phyloP scores from a whole-genome alignment of 2,329 filamentous ascomycete genomes.

The Thielaviopsis musarum region DNA sequence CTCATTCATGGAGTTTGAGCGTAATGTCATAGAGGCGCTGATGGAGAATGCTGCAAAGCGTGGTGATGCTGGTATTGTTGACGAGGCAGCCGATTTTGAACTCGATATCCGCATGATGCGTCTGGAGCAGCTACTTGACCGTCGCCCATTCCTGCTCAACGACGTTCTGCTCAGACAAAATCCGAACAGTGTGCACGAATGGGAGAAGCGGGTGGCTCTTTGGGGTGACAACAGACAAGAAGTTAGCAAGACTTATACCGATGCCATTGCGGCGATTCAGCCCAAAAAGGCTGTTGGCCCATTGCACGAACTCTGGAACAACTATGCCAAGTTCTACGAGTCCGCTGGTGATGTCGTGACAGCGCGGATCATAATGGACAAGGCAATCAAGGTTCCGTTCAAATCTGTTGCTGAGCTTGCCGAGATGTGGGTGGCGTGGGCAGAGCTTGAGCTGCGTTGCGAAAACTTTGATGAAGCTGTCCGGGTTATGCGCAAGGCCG shows the following conservation, averaged over 20 bases:
- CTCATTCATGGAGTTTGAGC: conserved; percentile 90
- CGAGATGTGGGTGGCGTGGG: conserved; percentile 98
- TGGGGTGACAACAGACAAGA: conserved; percentile 90
- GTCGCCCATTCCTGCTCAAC: conserved; percentile 86
- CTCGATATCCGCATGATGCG: conserved; percentile 94
- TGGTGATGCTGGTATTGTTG: conserved; percentile 58
- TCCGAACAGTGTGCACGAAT: conserved; percentile 87
- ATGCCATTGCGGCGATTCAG: conserved; percentile 81
- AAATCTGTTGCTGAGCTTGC: conserved; percentile 94
- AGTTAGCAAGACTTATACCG: conserved; percentile 84
- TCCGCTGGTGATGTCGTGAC: conserved; percentile 66
- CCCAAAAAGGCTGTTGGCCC: conserved; percentile 88
- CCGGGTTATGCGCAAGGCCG: conserved; percentile 91
- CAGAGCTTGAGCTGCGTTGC: conserved; percentile 89
- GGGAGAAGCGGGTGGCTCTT: conserved; percentile 89
- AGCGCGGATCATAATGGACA: conserved; percentile 87
- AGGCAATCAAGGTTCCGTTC: conserved; percentile 93
- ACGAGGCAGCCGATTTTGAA: conserved; percentile 81
- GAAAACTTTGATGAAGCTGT: conserved; percentile 93
- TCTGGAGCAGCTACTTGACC: conserved; percentile 96
- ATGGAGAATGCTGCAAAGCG: conserved; percentile 75
- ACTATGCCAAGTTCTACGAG: conserved; percentile 96
- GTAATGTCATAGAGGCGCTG: conserved; percentile 78
- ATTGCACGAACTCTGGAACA: conserved; percentile 90
- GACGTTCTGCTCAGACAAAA: conserved; percentile 92